Conservation (phyloP, 2,329 filamentous ascomycete species). For the Penicillium frequentans region DNA sequence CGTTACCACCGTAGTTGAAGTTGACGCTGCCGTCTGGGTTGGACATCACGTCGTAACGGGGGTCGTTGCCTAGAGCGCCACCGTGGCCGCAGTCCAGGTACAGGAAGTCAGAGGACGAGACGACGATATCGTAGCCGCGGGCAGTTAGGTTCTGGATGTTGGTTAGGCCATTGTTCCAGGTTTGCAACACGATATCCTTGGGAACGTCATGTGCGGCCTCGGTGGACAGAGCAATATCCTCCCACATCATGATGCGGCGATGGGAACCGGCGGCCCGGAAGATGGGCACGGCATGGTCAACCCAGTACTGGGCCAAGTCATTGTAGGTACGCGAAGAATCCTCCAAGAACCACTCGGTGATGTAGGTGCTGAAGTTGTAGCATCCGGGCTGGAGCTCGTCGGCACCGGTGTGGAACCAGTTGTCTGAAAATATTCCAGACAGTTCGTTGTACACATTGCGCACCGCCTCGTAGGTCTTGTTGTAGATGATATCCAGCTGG, state of each 20-base stretch:
- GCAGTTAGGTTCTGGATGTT: conserved; percentile 55
- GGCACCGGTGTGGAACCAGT: conserved; percentile 58
- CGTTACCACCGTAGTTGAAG: conserved; percentile 57
- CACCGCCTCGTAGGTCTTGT: conserved; percentile 57
- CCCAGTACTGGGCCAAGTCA: conserved; percentile 56
- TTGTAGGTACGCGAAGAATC: conserved; percentile 53
- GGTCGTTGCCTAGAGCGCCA: conserved; percentile 57
- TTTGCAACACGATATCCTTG: conserved; percentile 55
- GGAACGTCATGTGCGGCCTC: conserved; percentile 50
- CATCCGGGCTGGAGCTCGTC: conserved; percentile 58
- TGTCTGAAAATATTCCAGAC: conserved; percentile 51
- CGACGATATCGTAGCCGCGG: conserved; percentile 55
- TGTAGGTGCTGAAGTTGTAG: conserved; percentile 57
- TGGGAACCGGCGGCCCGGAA: conserved; percentile 45
- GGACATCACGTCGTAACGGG: conserved; percentile 54
- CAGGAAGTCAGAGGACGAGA: conserved; percentile 57
- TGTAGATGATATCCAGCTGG: conserved; percentile 57
- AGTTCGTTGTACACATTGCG: conserved; percentile 56
- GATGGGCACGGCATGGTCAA: conserved; percentile 54
- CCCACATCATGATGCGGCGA: conserved; percentile 59
- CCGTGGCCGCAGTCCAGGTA: conserved; percentile 60
- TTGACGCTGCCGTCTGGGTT: conserved; percentile 51
- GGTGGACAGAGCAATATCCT: conserved; percentile 51
- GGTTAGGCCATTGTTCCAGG: conserved; percentile 55
- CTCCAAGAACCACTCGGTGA: conserved; percentile 52